phyloP scores from a whole-genome alignment of 345 rosid genomes.

The Eucalyptus polyanthemos region DNA sequence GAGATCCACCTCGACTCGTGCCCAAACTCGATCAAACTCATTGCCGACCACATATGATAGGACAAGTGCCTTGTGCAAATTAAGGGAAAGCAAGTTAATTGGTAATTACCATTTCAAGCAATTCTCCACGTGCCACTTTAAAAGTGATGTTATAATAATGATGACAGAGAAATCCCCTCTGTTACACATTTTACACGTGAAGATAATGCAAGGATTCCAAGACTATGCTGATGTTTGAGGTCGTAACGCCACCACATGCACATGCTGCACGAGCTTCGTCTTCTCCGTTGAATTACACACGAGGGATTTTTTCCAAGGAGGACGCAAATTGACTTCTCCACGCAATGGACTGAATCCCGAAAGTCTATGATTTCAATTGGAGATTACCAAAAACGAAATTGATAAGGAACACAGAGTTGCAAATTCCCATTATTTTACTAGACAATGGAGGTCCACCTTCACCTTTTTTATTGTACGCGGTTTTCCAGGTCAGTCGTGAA shows the following conservation, averaged over 20 bases:
- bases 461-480: background rate
- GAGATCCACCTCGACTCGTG: background rate
- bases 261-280: background rate
- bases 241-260: background rate
- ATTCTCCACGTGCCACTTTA: constrained; percentile 4
- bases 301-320: background rate
- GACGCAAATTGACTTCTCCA: background rate
- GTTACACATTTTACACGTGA: background rate
- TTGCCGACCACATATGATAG: background rate
- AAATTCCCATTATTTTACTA: background rate
- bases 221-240: background rate
- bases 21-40: background rate
- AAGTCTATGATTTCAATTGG: background rate
- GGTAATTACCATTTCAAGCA: background rate
- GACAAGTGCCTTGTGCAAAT: background rate
- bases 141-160: background rate
- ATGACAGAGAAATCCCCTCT: background rate
- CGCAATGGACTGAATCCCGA: background rate
- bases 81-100: background rate
- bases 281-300: background rate
- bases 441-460: background rate
- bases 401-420: background rate
- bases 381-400: background rate
- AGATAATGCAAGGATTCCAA: background rate
- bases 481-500: background rate